Evolutionary conservation across 2,329 filamentous ascomycete genomes (phyloP).

Genomic region (Neofusicoccum cordaticola): DNA sequence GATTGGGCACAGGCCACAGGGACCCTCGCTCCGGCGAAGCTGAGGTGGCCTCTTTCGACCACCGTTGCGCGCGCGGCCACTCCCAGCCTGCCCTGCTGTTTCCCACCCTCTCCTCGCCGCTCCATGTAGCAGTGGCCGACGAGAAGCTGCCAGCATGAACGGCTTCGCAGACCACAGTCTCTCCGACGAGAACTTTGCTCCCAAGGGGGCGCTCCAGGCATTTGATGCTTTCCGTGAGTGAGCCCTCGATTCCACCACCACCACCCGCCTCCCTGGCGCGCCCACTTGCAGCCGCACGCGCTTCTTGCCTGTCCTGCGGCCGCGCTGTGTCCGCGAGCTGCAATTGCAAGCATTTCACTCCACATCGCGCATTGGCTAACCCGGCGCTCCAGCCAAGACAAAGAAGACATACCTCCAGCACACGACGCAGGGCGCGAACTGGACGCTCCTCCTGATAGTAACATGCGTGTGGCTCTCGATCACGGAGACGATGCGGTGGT

Average conservation of each 20-base stretch:
- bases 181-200: slow-evolving; percentile 77
- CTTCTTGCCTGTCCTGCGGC: neutral
- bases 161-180: slow-evolving; percentile 67
- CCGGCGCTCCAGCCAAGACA: slow-evolving; percentile 69
- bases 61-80: neutral
- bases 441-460: slow-evolving; percentile 78
- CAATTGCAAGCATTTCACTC: neutral
- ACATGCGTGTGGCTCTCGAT: slow-evolving; percentile 73
- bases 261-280: neutral
- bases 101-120: neutral
- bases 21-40: slow-evolving; percentile 5
- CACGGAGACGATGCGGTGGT: slow-evolving; percentile 79
- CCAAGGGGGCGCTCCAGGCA: slow-evolving; percentile 63
- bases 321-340: neutral
- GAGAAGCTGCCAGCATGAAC: slow-evolving; percentile 59
- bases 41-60: slow-evolving; percentile 16
- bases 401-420: slow-evolving; percentile 88
- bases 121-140: slow-evolving; percentile 14
- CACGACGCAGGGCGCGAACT: slow-evolving; percentile 85
- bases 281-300: neutral
- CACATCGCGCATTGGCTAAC: neutral
- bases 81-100: neutral
- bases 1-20: slow-evolving; percentile 11
- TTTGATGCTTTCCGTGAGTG: slow-evolving; percentile 95
- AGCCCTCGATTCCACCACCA: neutral